Evolutionary conservation across 352 stramenopile genomes (phyloP).

Genomic region (Phytophthora macrochlamydospora): DNA sequence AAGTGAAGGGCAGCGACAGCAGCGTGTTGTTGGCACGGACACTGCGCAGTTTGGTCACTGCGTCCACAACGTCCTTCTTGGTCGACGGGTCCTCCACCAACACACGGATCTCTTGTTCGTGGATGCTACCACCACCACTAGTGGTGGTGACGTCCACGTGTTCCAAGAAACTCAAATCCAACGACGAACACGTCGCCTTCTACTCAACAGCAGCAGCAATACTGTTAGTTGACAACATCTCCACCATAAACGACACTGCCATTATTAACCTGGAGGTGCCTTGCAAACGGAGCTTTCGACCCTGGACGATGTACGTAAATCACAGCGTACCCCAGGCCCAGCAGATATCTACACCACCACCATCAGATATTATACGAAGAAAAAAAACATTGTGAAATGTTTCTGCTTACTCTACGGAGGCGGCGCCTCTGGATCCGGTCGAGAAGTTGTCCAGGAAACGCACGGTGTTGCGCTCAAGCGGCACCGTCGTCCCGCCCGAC

Average conservation of each 20-base stretch:
- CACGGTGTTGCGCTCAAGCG: constrained; percentile 95
- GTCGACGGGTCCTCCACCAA: constrained; percentile 35
- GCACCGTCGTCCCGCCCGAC: constrained; percentile 95
- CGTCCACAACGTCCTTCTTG: constrained; percentile 54
- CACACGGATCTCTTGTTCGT: constrained; percentile 44
- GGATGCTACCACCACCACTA: not conserved
- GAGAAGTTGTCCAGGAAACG: constrained; percentile 98
- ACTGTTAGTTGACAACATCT: not conserved
- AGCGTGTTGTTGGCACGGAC: constrained; percentile 55
- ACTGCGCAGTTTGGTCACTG: constrained; percentile 55
- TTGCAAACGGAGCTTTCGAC: constrained; percentile 85
- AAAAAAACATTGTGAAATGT: too few relatives aligned
- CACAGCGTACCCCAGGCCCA: constrained; percentile 95
- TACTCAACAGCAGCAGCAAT: constrained; percentile 7
- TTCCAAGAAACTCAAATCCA: constrained; percentile 81
- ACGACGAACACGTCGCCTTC: constrained; percentile 45
- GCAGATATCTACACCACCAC: constrained; percentile 73
- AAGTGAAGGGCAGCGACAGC: constrained; percentile 92
- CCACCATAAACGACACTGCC: not conserved
- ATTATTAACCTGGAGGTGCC: constrained; percentile 55
- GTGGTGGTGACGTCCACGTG: constrained; percentile 40
- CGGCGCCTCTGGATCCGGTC: constrained; percentile 91
- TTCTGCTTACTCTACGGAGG: constrained; percentile 62
- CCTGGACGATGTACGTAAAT: constrained; percentile 95
- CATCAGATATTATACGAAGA: constrained; percentile 4